Percentiles rank a stretch among this genome's conserved stretches.
Evolutionary conservation across 2,329 filamentous ascomycete genomes (phyloP).

Genomic region (Verticillium nubilum): DNA sequence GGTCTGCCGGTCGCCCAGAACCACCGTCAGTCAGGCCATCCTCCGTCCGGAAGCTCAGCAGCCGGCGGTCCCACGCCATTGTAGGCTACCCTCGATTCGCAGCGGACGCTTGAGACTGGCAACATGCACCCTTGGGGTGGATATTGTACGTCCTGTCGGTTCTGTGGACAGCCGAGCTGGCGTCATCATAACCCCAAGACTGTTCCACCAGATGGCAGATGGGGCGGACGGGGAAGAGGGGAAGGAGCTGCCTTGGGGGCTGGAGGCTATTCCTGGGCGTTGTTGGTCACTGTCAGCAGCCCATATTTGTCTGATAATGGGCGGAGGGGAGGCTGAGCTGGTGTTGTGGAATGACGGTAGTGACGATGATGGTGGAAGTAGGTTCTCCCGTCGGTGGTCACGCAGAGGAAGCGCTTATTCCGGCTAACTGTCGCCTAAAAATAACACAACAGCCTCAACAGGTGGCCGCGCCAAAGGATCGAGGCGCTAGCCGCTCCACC

Average conservation of each 20-base stretch:
- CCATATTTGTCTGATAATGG: background rate
- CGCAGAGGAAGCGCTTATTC: background rate
- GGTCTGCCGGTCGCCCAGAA: background rate
- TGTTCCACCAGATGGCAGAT: background rate
- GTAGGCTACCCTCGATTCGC: too few species aligned
- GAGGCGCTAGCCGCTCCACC: too few species aligned
- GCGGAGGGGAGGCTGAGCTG: background rate
- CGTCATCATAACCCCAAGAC: background rate
- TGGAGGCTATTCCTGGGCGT: background rate
- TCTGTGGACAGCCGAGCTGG: background rate
- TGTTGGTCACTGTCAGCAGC: background rate
- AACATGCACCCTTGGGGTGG: background rate
- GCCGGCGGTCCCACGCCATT: too few species aligned
- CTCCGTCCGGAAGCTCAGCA: background rate
- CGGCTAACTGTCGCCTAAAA: background rate
- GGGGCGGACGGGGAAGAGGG: background rate
- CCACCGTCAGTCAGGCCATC: background rate
- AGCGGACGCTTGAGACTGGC: background rate
- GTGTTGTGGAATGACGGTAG: too few species aligned
- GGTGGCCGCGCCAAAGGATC: background rate
- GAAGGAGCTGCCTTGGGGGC: background rate
- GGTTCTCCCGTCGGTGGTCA: background rate
- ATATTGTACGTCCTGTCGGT: background rate
- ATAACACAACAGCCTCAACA: too few species aligned
- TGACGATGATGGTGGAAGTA: too few species aligned